Percentiles rank a stretch among this genome's conserved stretches.
Evolutionary conservation across 1,284 basidiomycete genomes (phyloP).

Genomic region (Gyrodon tennesseensis): DNA sequence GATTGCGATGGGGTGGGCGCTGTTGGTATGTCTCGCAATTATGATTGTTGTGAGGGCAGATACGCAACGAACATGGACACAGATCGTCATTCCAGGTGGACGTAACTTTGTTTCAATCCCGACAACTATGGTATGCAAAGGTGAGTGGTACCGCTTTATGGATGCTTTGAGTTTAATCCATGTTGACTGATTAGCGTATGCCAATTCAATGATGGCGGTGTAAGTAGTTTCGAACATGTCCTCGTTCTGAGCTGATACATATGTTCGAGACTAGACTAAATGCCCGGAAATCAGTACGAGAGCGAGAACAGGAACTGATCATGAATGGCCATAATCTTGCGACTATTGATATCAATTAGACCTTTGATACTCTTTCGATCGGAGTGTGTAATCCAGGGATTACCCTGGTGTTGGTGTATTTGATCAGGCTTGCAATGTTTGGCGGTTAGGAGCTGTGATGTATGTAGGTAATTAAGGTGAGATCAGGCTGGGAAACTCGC

Average conservation of each 20-base stretch:
- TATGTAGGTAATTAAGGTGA: too few relatives aligned
- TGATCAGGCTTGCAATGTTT: too few relatives aligned
- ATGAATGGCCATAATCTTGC: conserved; percentile 8
- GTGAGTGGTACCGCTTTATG: neutral
- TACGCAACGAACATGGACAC: neutral
- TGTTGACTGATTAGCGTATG: conserved; percentile 14
- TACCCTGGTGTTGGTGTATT: too few relatives aligned
- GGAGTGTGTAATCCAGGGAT: too few relatives aligned
- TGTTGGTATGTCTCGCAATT: conserved; percentile 17
- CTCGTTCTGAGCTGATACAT: conserved; percentile 2
- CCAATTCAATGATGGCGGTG: conserved; percentile 32
- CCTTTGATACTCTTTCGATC: too few relatives aligned
- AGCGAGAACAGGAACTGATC: conserved; percentile 14
- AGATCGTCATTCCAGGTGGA: conserved; percentile 12
- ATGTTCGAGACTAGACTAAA: conserved; percentile 20
- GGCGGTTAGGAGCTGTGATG: too few relatives aligned
- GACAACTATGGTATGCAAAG: conserved; percentile 16
- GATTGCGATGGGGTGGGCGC: conserved; percentile 23
- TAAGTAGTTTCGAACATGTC: neutral
- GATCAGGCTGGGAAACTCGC: too few relatives aligned
- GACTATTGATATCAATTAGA: conserved; percentile 22
- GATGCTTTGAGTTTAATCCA: neutral
- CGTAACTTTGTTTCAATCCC: neutral
- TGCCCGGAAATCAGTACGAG: conserved; percentile 22
- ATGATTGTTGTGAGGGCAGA: neutral